Evolutionary conservation across 129 eudicot species (phyloP).

Genomic region (Deinandra increscens): DNA sequence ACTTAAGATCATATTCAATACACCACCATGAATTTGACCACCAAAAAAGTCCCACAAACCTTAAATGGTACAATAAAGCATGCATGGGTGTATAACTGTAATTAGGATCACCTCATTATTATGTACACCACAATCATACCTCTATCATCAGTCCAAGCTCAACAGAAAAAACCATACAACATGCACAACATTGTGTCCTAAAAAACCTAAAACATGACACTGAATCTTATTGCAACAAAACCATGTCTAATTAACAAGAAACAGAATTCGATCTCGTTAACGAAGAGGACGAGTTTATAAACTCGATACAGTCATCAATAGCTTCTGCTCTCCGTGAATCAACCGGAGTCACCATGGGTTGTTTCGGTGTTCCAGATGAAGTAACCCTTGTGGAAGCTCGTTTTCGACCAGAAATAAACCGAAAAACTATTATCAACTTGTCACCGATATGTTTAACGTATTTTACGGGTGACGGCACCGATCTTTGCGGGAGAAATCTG

Average conservation of each 20-base stretch:
- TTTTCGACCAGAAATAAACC: slow-evolving; percentile 19
- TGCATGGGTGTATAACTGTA: too few relatives aligned
- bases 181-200: too few relatives aligned
- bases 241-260: slow-evolving; percentile 25
- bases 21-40: not conserved
- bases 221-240: slow-evolving; percentile 14
- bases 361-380: slow-evolving; percentile 38
- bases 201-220: not conserved
- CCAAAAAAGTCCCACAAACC: too few relatives aligned
- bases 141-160: too few relatives aligned
- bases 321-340: slow-evolving; percentile 68
- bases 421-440: slow-evolving; percentile 29
- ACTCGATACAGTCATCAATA: slow-evolving; percentile 62
- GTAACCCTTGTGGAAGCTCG: slow-evolving; percentile 35
- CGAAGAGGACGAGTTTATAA: slow-evolving; percentile 57
- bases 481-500: slow-evolving; percentile 41
- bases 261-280: slow-evolving; percentile 62
- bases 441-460: slow-evolving; percentile 41
- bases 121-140: too few relatives aligned
- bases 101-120: too few relatives aligned
- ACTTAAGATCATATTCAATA: not conserved
- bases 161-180: too few relatives aligned
- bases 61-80: too few relatives aligned
- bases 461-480: slow-evolving; percentile 29
- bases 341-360: slow-evolving; percentile 33